Percentiles rank a stretch among this genome's conserved stretches.
Conservation (phyloP, 345 rosid species). For the Streptanthus diversifolius region DNA sequence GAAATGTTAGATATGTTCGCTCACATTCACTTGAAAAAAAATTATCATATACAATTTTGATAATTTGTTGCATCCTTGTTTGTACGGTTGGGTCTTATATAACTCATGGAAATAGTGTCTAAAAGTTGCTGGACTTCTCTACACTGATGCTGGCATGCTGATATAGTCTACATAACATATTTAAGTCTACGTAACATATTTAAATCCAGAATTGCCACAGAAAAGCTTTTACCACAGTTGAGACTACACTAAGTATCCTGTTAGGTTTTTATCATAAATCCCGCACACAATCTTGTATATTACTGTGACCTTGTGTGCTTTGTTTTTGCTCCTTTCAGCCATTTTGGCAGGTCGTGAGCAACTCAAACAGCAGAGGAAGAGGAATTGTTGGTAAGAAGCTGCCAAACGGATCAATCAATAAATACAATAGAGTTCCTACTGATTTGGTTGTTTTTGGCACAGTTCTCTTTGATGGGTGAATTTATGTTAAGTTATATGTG, state of each 20-base stretch:
- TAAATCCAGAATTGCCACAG: background rate
- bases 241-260: background rate
- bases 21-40: constrained; percentile 3
- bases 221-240: background rate
- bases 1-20: background rate
- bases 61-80: background rate
- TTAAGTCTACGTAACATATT: background rate
- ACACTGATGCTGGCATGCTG: constrained; percentile 6
- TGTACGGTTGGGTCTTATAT: background rate
- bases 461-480: background rate
- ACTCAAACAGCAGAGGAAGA: constrained; percentile 54
- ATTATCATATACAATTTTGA: background rate
- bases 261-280: constrained; percentile 1
- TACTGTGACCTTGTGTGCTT: constrained; percentile 1
- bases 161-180: background rate
- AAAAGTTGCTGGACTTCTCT: constrained; percentile 2
- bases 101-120: background rate
- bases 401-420: constrained; percentile 7
- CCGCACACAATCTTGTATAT: background rate
- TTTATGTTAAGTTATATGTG: constrained; percentile 11
- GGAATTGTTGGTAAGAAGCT: constrained; percentile 89
- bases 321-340: constrained; percentile 53
- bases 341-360: constrained; percentile 72
- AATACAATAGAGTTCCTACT: background rate
- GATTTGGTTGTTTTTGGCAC: background rate